Percentiles rank a stretch among this genome's conserved stretches.
Conservation (phyloP, 148 eudicot species). For the Drosera capensis region DNA sequence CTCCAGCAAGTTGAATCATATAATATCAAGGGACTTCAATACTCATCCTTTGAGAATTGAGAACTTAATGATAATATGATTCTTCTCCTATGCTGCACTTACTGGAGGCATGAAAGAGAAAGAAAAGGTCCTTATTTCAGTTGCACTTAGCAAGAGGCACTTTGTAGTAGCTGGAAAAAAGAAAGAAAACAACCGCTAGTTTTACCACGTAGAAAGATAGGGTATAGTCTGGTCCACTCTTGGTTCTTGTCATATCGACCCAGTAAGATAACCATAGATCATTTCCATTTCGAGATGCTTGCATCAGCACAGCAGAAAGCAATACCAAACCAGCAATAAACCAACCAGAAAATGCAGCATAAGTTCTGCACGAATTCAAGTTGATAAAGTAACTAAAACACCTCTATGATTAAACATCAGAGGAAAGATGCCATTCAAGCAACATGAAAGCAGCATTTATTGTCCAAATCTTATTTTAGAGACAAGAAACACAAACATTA, state of each 20-base stretch:
- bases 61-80: no score
- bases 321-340: constrained; percentile 42
- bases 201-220: constrained; percentile 71
- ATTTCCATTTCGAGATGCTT: constrained; percentile 91
- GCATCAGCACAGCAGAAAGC: constrained; percentile 80
- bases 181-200: neutral
- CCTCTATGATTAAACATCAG: neutral
- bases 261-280: constrained; percentile 94
- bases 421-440: no score
- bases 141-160: neutral
- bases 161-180: neutral
- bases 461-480: neutral
- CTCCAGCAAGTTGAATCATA: no score
- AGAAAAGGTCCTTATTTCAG: no score
- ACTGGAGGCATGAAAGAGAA: no score
- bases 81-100: no score
- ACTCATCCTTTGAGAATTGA: no score
- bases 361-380: constrained; percentile 41
- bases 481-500: neutral
- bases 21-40: no score
- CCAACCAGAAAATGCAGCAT: constrained; percentile 91
- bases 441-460: no score
- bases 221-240: constrained; percentile 21
- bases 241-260: constrained; percentile 65
- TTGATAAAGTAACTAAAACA: constrained; percentile 1